phyloP scores from a whole-genome alignment of 1,139 yeast species.

The Yamadazyma membranifaciens region DNA sequence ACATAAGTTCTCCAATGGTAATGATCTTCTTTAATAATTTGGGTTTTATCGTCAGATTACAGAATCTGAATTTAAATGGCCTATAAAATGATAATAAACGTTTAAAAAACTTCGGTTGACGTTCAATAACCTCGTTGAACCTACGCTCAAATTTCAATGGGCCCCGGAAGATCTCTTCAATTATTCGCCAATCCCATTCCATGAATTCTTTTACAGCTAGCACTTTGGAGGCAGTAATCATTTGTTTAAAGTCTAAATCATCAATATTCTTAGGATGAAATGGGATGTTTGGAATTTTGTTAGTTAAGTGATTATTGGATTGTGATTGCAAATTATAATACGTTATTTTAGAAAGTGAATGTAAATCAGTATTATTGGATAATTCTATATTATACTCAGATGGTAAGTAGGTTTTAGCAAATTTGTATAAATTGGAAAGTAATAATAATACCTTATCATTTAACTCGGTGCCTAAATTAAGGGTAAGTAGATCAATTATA shows the following conservation, averaged over 20 bases:
- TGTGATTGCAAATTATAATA: constrained; percentile 10
- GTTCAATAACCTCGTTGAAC: constrained; percentile 74
- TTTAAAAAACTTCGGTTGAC: constrained; percentile 79
- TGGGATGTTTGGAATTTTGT: background rate
- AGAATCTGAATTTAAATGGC: constrained; percentile 86
- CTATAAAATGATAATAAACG: constrained; percentile 82
- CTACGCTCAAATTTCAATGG: constrained; percentile 71
- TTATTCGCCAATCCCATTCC: constrained; percentile 77
- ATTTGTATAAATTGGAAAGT: constrained; percentile 57
- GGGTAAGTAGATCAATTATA: constrained; percentile 52
- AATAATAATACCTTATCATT: constrained; percentile 62
- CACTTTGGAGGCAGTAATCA: constrained; percentile 69
- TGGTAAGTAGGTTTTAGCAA: constrained; percentile 58
- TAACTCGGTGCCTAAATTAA: constrained; percentile 33
- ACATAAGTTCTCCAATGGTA: constrained; percentile 69
- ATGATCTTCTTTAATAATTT: constrained; percentile 55
- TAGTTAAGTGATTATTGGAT: background rate
- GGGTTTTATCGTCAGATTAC: constrained; percentile 36
- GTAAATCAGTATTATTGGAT: constrained; percentile 12
- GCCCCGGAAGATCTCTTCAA: constrained; percentile 66
- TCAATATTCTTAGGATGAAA: constrained; percentile 37
- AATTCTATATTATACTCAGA: constrained; percentile 21
- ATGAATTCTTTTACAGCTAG: constrained; percentile 74
- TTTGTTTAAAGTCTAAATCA: constrained; percentile 65
- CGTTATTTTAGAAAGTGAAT: constrained; percentile 13